A percentile compares a stretch with the other conserved stretches of the same genome.
Conservation (phyloP, 345 rosid species). For the Eucalyptus marginata region DNA sequence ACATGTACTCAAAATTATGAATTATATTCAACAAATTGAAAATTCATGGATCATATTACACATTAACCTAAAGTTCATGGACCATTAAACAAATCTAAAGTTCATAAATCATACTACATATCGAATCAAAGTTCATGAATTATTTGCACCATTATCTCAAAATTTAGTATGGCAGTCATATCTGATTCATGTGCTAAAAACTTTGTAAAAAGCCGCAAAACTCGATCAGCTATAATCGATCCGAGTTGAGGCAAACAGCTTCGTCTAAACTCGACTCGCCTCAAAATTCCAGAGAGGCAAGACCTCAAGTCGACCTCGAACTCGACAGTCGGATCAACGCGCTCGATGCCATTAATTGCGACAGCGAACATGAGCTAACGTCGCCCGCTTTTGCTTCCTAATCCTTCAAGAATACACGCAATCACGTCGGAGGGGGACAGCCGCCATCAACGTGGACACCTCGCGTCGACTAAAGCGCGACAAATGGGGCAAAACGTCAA, state of each 20-base stretch:
- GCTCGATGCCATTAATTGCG: not conserved
- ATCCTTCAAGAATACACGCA: not conserved
- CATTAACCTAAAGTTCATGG: fast-evolving
- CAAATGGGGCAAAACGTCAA: not conserved
- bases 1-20: no score
- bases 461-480: not conserved
- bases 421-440: not conserved
- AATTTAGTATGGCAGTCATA: not conserved
- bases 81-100: fast-evolving
- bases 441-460: not conserved
- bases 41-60: fast-evolving
- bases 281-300: not conserved
- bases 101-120: fast-evolving
- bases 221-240: not conserved
- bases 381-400: not conserved
- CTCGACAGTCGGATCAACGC: not conserved
- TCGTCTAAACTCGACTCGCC: not conserved
- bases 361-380: not conserved
- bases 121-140: fast-evolving
- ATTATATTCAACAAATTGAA: no score
- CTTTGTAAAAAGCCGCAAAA: not conserved
- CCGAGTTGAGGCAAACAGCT: not conserved
- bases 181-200: fast-evolving
- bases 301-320: not conserved
- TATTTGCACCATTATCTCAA: fast-evolving